Percentiles rank a stretch among this genome's conserved stretches.
These are phyloP conservation scores for Ogataea philodendri DNA, from an alignment of 805 yeast genomes.

Conservation along the genomic window DNA sequence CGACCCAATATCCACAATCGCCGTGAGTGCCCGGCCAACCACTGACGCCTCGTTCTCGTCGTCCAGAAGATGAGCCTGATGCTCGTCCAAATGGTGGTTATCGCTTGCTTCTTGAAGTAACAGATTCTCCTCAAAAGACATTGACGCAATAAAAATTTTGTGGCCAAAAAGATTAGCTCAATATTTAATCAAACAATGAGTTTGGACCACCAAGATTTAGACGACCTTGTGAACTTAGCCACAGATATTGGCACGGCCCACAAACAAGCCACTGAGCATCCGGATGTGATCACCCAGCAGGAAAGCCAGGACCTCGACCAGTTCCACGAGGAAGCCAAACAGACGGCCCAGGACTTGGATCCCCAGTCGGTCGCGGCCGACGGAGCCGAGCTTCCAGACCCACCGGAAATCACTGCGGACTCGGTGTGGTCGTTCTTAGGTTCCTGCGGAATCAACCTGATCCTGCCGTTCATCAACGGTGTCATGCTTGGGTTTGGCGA, in stretches of 20 bases:
- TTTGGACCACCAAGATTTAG: slow-evolving; percentile 13
- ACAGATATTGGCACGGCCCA: slow-evolving; percentile 14
- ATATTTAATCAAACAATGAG: slow-evolving; percentile 7
- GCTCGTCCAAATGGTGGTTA: slow-evolving; percentile 30
- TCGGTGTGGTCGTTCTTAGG: slow-evolving; percentile 40
- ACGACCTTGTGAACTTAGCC: slow-evolving; percentile 16
- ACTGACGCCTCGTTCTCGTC: slow-evolving; percentile 50
- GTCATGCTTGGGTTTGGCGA: slow-evolving; percentile 96
- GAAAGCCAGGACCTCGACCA: slow-evolving; percentile 17
- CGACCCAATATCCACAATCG: slow-evolving; percentile 75
- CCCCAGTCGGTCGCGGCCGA: slow-evolving; percentile 1
- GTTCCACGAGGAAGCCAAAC: slow-evolving; percentile 13
- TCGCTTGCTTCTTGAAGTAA: slow-evolving; percentile 30
- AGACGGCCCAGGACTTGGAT: not conserved
- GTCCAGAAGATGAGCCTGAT: slow-evolving; percentile 17
- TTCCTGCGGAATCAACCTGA: slow-evolving; percentile 66
- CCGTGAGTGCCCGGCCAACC: slow-evolving; percentile 56
- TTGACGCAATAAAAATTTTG: slow-evolving; percentile 13
- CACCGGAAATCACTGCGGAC: slow-evolving; percentile 21
- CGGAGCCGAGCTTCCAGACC: slow-evolving; percentile 2
- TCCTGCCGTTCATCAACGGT: slow-evolving; percentile 88
- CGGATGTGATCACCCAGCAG: slow-evolving; percentile 12
- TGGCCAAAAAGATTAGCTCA: slow-evolving; percentile 5
- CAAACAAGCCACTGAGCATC: slow-evolving; percentile 15
- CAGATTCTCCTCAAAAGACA: slow-evolving; percentile 32